Evolutionary conservation across 108 stramenopile species (phyloP).

Genomic region (Hondaea fermentalgiana): DNA sequence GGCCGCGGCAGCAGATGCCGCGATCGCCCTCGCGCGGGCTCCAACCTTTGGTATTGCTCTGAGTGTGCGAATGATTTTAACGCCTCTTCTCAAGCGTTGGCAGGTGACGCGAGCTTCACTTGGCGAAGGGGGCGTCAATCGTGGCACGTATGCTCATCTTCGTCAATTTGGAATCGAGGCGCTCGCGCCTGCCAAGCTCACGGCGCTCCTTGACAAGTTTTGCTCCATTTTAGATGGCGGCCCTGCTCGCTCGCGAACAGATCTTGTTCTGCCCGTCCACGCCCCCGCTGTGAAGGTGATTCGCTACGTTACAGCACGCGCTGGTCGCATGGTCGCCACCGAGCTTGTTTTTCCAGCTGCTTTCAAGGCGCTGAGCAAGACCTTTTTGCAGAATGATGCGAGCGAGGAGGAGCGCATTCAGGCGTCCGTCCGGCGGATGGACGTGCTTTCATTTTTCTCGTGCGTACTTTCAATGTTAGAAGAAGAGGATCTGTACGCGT

Average conservation of each 20-base stretch:
- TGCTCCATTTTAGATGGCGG: not conserved
- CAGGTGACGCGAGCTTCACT: not conserved
- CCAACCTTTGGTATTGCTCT: not conserved
- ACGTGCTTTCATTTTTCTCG: not conserved
- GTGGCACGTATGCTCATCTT: not conserved
- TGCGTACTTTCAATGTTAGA: not conserved
- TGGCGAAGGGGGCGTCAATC: not conserved
- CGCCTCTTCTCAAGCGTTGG: not conserved
- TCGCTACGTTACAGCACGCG: not conserved
- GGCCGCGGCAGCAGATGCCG: not conserved
- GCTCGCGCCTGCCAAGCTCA: not conserved
- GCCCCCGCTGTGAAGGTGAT: not conserved
- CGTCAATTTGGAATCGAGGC: not conserved
- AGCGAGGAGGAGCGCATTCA: not conserved
- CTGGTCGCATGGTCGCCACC: not conserved
- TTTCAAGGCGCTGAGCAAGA: not conserved
- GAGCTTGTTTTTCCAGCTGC: not conserved
- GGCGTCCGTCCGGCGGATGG: not conserved
- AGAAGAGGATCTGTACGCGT: not conserved
- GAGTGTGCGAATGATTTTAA: not conserved
- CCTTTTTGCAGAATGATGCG: not conserved
- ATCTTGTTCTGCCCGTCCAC: not conserved
- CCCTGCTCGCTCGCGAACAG: not conserved
- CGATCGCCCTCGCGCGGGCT: not conserved
- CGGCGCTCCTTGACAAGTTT: not conserved